A percentile compares a stretch with the other conserved stretches of the same genome.
These are phyloP conservation scores for Candida vartiovaarae DNA, from an alignment of 805 yeast genomes.

Conservation along the genomic window DNA sequence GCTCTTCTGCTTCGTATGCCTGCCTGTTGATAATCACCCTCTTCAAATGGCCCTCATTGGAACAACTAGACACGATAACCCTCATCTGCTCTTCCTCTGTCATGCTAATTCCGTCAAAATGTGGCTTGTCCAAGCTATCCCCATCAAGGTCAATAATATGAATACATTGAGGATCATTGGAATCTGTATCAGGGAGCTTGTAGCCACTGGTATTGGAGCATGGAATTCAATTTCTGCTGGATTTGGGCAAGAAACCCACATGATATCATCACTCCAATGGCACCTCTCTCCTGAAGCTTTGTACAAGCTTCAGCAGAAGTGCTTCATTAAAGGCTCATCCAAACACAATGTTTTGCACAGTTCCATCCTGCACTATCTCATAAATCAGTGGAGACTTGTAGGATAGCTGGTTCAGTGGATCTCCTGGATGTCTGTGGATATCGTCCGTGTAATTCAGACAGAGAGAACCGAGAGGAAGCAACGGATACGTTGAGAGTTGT, in stretches of 20 bases:
- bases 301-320: constrained; percentile 24
- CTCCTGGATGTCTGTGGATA: constrained; percentile 29
- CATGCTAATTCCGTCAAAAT: constrained; percentile 27
- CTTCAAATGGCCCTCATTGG: constrained; percentile 20
- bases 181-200: constrained; percentile 26
- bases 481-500: too few relatives aligned
- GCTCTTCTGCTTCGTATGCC: constrained; percentile 21
- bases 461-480: constrained; percentile 22
- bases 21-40: constrained; percentile 21
- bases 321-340: constrained; percentile 19
- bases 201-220: constrained; percentile 27
- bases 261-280: constrained; percentile 28
- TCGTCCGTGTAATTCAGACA: constrained; percentile 26
- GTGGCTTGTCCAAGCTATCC: constrained; percentile 19
- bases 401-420: constrained; percentile 22
- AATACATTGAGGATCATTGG: constrained; percentile 24
- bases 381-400: constrained; percentile 23
- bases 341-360: constrained; percentile 23
- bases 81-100: constrained; percentile 17
- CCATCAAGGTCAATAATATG: constrained; percentile 28
- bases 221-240: constrained; percentile 20
- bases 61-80: constrained; percentile 18
- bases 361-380: constrained; percentile 20
- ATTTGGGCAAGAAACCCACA: constrained; percentile 30
- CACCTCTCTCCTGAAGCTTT: constrained; percentile 25